A percentile compares a stretch with the other conserved stretches of the same genome.
Evolutionary conservation across 805 yeast species (phyloP).

Genomic region (Nakazawaea ambrosiae): DNA sequence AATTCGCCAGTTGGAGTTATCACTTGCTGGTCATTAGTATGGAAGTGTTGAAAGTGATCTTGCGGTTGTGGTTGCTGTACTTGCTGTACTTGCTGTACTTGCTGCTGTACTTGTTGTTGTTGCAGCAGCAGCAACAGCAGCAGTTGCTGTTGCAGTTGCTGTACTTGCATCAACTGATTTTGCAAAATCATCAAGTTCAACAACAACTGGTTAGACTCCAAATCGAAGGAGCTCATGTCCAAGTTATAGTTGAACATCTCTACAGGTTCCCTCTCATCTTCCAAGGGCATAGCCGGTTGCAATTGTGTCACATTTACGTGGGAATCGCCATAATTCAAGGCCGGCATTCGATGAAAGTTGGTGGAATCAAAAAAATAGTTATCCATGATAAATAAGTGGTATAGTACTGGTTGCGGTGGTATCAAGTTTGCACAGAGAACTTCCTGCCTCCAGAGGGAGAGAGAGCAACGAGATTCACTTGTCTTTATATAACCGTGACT

Average conservation of each 20-base stretch:
- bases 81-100: background rate
- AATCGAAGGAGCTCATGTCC: slow-evolving; percentile 5
- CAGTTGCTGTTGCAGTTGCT: background rate
- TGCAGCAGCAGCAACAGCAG: background rate
- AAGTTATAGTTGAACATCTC: too few relatives aligned
- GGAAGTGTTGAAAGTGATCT: too few relatives aligned
- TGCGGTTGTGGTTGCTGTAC: too few relatives aligned
- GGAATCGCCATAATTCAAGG: background rate
- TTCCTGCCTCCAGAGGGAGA: too few relatives aligned
- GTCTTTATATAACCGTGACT: too few relatives aligned
- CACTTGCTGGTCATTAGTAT: background rate
- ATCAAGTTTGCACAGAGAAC: too few relatives aligned
- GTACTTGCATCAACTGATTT: slow-evolving; percentile 5
- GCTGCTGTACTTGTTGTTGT: background rate
- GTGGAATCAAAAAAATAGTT: too few relatives aligned
- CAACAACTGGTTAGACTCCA: slow-evolving; percentile 5
- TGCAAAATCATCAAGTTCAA: slow-evolving; percentile 6
- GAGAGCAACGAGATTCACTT: too few relatives aligned
- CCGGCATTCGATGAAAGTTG: too few relatives aligned
- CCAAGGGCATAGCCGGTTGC: slow-evolving; percentile 2
- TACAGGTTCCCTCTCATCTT: too few relatives aligned
- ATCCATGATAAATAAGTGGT: too few relatives aligned
- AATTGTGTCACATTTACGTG: background rate
- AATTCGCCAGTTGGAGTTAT: background rate
- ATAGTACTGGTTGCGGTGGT: too few relatives aligned